phyloP scores from a whole-genome alignment of 768 basidiomycete species.

The Termitomyces sp. region DNA sequence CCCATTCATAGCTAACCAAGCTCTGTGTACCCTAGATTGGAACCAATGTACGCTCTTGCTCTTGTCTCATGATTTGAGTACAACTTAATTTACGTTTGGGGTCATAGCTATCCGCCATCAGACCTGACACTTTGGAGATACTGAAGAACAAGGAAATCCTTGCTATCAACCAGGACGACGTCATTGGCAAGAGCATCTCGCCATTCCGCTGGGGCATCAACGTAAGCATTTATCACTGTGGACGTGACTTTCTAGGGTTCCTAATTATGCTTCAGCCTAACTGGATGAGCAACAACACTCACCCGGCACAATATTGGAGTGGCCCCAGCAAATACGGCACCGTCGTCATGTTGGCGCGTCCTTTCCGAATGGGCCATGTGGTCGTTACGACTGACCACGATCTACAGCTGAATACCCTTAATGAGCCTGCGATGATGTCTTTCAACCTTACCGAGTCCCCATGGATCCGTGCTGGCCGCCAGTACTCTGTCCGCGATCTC shows the following conservation, averaged over 20 bases:
- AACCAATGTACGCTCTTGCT: constrained; percentile 12
- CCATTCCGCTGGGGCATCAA: constrained; percentile 72
- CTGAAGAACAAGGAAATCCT: constrained; percentile 63
- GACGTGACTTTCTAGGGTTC: background rate
- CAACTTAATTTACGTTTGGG: background rate
- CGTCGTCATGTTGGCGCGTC: constrained; percentile 61
- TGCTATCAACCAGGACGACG: constrained; percentile 68
- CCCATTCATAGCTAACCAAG: background rate
- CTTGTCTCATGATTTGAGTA: background rate
- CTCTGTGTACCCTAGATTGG: constrained; percentile 8
- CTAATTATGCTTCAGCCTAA: constrained; percentile 25
- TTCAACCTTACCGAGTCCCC: constrained; percentile 66
- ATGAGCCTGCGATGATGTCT: constrained; percentile 49
- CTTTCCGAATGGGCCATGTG: background rate
- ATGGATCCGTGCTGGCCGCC: constrained; percentile 60
- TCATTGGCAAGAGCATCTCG: constrained; percentile 57
- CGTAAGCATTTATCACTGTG: constrained; percentile 31
- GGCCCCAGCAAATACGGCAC: constrained; percentile 59
- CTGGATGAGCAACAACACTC: constrained; percentile 39
- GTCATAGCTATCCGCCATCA: constrained; percentile 43
- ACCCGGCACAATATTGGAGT: constrained; percentile 68
- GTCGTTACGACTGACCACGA: background rate
- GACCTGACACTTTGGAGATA: constrained; percentile 50
- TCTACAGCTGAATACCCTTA: constrained; percentile 51
- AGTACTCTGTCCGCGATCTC: constrained; percentile 66